A percentile compares a stretch with the other conserved stretches of the same genome.
phyloP scores from a whole-genome alignment of 805 yeast species.

The Torulaspora maleeae region DNA sequence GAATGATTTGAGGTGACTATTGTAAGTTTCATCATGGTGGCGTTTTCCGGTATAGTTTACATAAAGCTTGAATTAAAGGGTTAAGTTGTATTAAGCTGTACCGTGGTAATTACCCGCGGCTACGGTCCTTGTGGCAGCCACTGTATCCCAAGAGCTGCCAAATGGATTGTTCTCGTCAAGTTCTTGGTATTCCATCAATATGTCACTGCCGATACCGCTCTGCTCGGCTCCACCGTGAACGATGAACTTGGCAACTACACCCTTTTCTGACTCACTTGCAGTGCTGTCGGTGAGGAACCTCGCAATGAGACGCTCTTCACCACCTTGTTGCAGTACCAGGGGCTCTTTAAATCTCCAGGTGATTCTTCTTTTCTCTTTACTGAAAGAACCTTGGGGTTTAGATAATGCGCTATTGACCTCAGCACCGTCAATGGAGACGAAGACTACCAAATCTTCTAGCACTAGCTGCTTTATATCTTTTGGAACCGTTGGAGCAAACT shows the following conservation, averaged over 20 bases:
- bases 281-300: slow-evolving; percentile 73
- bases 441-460: slow-evolving; percentile 39
- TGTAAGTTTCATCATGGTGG: not conserved
- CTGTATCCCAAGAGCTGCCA: slow-evolving; percentile 36
- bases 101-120: slow-evolving; percentile 40
- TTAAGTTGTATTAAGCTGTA: slow-evolving; percentile 17
- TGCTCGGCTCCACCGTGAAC: slow-evolving; percentile 30
- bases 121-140: slow-evolving; percentile 34
- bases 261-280: slow-evolving; percentile 69
- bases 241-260: slow-evolving; percentile 66
- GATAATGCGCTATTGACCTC: slow-evolving; percentile 71
- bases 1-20: slow-evolving; percentile 3
- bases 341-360: slow-evolving; percentile 69
- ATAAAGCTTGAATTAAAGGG: not conserved
- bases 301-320: slow-evolving; percentile 72
- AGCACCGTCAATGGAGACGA: slow-evolving; percentile 59
- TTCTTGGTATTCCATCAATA: slow-evolving; percentile 39
- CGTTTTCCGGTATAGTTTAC: not conserved
- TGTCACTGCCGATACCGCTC: slow-evolving; percentile 46
- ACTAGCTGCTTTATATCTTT: slow-evolving; percentile 34
- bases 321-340: slow-evolving; percentile 35
- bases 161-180: slow-evolving; percentile 39
- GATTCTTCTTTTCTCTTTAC: slow-evolving; percentile 76
- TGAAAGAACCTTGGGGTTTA: slow-evolving; percentile 89
- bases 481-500: slow-evolving; percentile 35